Evolutionary conservation across 1,284 basidiomycete species (phyloP), one percentile per base, ranked within the genome.

Genomic region (Retiboletus flavoniger): DNA sequence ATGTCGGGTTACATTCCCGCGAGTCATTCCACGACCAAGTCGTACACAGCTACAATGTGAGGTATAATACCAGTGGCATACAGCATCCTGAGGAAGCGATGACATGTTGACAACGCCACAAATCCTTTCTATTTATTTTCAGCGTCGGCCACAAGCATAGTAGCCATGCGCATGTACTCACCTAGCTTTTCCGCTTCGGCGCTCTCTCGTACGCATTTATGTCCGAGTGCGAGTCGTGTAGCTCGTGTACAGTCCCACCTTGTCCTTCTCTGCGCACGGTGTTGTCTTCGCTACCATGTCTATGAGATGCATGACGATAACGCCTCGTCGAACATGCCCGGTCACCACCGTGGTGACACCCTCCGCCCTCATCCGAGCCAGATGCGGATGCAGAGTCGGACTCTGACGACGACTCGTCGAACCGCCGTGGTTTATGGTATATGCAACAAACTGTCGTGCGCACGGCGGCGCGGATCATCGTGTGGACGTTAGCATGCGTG

Each of bases 381-480:
- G 61, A 63, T 3, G n/a, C 44, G 2, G 62, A 53, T 47, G 79
- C 79, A 0, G 79, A 78, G 36, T 77, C 80, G 0, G 79, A 82
- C 55, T 88, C 87, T 38, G 80, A 84, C 0, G 89, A 90, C 19
- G 89, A 91, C 69, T 93, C 90, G 71, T 91, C 90, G 58, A 90
- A 92, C 47, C 64, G 71, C 55, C 80, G 80, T 0, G 89, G 87
- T 65, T 88, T 91, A 68, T 92, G 89, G 68, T 92, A 94, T 63
- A 94, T 93, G 68, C 92, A 94, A 66, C 92, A 94, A 53, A 94
- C 92, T 94, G 56, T 36, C 39, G 14, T 19, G 26, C 31, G 26
- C 11, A 29, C n/a, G n/a, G 3, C 11, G 16, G 3, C 11, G 16
- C 13, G 35, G n/a, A 21, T 35, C 19, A 11, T 36, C n/a, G n/a